A percentile compares a stretch with the other conserved stretches of the same genome.
These are phyloP conservation scores for Mucor indicus DNA, from an alignment of 371 early-diverging fungal species.

Conservation along the genomic window DNA sequence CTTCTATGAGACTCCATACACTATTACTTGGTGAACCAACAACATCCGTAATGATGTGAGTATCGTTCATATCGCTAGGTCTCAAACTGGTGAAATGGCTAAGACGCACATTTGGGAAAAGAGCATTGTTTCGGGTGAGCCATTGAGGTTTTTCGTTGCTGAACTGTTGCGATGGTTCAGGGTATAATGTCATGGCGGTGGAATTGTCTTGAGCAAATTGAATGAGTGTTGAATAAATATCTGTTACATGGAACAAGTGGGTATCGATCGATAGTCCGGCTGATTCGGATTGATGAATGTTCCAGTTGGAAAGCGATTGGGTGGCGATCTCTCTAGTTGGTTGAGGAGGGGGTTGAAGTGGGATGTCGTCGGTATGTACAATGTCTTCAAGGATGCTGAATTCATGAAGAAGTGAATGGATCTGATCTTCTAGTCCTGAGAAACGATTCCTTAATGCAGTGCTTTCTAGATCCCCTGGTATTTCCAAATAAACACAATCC, in stretches of 20 bases:
- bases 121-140: constrained; percentile 33
- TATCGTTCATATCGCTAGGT: constrained; percentile 12
- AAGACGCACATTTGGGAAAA: constrained; percentile 36
- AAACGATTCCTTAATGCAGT: constrained; percentile 46
- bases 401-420: constrained; percentile 34
- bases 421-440: constrained; percentile 41
- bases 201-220: constrained; percentile 43
- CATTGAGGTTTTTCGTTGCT: constrained; percentile 17
- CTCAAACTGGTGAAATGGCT: constrained; percentile 43
- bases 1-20: background rate
- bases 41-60: constrained; percentile 7
- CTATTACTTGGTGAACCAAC: constrained; percentile 1
- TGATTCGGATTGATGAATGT: constrained; percentile 11
- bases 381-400: constrained; percentile 38
- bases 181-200: constrained; percentile 13
- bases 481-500: constrained; percentile 35
- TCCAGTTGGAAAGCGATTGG: constrained; percentile 19
- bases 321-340: no score
- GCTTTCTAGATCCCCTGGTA: constrained; percentile 46
- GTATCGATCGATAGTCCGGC: constrained; percentile 40
- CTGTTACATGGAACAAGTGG: constrained; percentile 34
- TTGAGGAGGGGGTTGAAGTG: no score
- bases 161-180: constrained; percentile 1
- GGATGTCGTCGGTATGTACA: background rate
- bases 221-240: constrained; percentile 34